A percentile compares a stretch with the other conserved stretches of the same genome.
Conservation (phyloP, 768 basidiomycete genomes). For the Lactarius vividus region DNA sequence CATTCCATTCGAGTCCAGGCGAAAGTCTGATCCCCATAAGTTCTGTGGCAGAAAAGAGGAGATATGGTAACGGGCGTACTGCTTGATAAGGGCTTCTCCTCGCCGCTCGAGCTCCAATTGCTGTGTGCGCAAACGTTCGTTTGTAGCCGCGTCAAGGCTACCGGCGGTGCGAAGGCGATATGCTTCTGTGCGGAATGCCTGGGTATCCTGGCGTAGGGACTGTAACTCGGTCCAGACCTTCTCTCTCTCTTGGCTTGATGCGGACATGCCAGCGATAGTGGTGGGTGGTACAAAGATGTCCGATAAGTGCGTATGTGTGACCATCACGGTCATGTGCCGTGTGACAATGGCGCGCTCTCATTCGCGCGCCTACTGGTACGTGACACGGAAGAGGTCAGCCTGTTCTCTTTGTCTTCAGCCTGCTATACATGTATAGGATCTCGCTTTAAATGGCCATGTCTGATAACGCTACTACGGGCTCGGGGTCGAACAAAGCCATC, state of each 20-base stretch:
- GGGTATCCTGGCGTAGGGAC: constrained; percentile 12
- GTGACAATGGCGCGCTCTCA: constrained; percentile 13
- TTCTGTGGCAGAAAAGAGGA: not conserved
- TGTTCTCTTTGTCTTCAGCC: too few relatives aligned
- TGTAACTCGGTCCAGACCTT: constrained; percentile 7
- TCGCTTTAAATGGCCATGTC: not conserved
- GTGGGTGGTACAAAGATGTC: not conserved
- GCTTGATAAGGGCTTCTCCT: constrained; percentile 14
- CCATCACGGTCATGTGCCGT: constrained; percentile 13
- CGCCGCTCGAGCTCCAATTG: constrained; percentile 16
- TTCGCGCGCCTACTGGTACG: not conserved
- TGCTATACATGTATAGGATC: not conserved
- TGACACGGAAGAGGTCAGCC: not conserved
- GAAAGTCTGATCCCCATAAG: constrained; percentile 14
- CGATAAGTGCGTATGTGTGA: not conserved
- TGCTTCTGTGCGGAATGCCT: constrained; percentile 13
- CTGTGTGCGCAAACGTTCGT: constrained; percentile 9
- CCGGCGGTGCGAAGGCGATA: constrained; percentile 16
- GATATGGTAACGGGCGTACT: not conserved
- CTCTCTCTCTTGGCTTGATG: constrained; percentile 10
- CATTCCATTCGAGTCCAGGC: constrained; percentile 15
- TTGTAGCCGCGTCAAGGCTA: not conserved
- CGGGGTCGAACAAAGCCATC: constrained; percentile 31
- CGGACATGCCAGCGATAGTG: not conserved
- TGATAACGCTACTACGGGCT: not conserved